Percentiles rank a stretch among this genome's conserved stretches.
Conservation (phyloP, 306 rosid species). For the Crataegus laevigata region DNA sequence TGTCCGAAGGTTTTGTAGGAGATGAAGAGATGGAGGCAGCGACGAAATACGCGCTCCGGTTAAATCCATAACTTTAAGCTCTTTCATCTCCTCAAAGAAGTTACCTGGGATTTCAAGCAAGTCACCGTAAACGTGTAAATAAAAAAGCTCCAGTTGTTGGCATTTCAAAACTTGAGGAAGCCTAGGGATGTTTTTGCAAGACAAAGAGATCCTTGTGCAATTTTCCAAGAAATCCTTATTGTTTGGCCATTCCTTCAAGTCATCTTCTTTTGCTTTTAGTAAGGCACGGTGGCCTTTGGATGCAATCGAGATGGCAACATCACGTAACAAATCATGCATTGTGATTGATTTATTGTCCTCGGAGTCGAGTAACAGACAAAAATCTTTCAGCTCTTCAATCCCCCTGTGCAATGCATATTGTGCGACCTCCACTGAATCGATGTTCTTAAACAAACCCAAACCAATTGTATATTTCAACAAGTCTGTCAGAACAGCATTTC, state of each 20-base stretch:
- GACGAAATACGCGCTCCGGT: not conserved
- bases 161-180: constrained; percentile 5
- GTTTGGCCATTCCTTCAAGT: not conserved
- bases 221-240: not conserved
- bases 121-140: accelerated
- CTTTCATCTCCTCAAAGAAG: constrained; percentile 4
- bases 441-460: constrained; percentile 5
- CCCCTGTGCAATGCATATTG: not conserved
- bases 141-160: not conserved
- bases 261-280: not conserved
- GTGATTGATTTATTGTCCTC: not conserved
- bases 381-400: constrained; percentile 11
- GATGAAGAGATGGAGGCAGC: constrained; percentile 7
- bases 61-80: constrained; percentile 18
- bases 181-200: not conserved
- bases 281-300: not conserved
- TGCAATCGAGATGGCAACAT: constrained; percentile 9
- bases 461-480: constrained; percentile 25
- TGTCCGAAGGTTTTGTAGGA: constrained; percentile 4
- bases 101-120: not conserved
- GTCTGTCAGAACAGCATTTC: not conserved
- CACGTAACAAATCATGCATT: constrained; percentile 22
- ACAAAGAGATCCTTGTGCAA: constrained; percentile 3
- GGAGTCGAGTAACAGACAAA: constrained; percentile 9
- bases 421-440: not conserved